A percentile compares a stretch with the other conserved stretches of the same genome.
Evolutionary conservation across 306 rosid species (phyloP).

Genomic region (Quercus cerris): DNA sequence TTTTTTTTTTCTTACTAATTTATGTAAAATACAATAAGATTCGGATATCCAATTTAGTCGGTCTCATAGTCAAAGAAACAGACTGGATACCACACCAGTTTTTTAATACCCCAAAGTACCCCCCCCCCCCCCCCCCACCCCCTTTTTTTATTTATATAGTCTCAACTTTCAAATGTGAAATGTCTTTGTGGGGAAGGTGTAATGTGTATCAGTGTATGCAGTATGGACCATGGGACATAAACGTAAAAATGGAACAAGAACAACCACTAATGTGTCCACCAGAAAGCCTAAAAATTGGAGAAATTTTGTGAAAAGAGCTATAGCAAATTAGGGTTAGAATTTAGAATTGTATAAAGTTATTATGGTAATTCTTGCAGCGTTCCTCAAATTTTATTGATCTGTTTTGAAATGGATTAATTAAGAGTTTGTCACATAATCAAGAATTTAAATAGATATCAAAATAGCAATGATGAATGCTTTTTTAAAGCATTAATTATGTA

Average conservation of each 20-base stretch:
- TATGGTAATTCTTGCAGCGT: too few species aligned
- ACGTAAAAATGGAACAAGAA: not conserved
- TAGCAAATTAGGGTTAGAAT: too few species aligned
- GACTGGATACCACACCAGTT: not conserved
- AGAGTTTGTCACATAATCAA: too few species aligned
- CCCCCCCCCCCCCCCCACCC: not conserved
- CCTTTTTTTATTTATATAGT: too few species aligned
- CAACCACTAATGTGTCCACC: not conserved
- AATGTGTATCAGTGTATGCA: not conserved
- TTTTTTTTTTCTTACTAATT: constrained; percentile 1
- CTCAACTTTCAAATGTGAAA: too few species aligned
- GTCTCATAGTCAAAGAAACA: constrained; percentile 3
- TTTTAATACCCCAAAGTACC: not conserved
- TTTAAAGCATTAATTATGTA: too few species aligned
- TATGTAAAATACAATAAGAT: not conserved
- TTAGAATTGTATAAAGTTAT: too few species aligned
- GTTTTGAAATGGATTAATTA: too few species aligned
- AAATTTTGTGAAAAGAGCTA: not conserved
- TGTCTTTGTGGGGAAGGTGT: not conserved
- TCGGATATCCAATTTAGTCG: constrained; percentile 10
- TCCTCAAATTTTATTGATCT: too few species aligned
- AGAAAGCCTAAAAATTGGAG: not conserved
- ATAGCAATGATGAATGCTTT: too few species aligned
- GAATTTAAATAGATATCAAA: too few species aligned
- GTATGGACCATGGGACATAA: too few species aligned